Conservation (phyloP, 441 rosid genomes). For the California macrophylla region DNA sequence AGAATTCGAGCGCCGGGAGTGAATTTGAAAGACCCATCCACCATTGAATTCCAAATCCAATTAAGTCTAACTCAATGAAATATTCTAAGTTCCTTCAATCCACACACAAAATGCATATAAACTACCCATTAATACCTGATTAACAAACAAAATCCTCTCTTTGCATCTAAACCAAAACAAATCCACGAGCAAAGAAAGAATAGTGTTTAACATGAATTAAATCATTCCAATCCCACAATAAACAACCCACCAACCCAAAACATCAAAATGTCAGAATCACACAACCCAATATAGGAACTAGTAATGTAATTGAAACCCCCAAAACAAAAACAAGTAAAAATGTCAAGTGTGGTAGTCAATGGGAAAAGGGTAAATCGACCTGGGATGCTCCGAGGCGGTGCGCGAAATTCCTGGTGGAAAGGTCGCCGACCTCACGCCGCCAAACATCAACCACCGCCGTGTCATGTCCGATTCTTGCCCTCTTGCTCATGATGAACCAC, state of each 20-base stretch:
- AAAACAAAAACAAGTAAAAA: background rate
- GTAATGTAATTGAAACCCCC: background rate
- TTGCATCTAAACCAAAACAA: background rate
- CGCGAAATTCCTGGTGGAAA: conserved; percentile 53
- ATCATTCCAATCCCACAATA: background rate
- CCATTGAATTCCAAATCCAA: background rate
- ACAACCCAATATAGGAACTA: background rate
- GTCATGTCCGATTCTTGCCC: conserved; percentile 13
- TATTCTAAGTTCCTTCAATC: background rate
- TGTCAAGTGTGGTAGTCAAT: background rate
- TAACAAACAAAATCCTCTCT: background rate
- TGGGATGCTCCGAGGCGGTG: conserved; percentile 67
- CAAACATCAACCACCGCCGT: conserved; percentile 48
- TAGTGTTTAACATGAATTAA: background rate
- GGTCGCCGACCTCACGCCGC: conserved; percentile 65
- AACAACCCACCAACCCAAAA: background rate
- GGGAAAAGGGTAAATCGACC: conserved; percentile 27
- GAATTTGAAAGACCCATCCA: too few relatives aligned
- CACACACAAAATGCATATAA: background rate
- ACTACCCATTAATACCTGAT: background rate
- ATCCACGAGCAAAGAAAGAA: background rate
- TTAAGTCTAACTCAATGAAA: background rate
- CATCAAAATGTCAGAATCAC: background rate
- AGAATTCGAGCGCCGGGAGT: too few relatives aligned
- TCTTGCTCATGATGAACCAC: conserved; percentile 23